These are phyloP conservation scores for Tritrichomonas musculus DNA, from an alignment of 208 protist species.

Conservation along the genomic window DNA sequence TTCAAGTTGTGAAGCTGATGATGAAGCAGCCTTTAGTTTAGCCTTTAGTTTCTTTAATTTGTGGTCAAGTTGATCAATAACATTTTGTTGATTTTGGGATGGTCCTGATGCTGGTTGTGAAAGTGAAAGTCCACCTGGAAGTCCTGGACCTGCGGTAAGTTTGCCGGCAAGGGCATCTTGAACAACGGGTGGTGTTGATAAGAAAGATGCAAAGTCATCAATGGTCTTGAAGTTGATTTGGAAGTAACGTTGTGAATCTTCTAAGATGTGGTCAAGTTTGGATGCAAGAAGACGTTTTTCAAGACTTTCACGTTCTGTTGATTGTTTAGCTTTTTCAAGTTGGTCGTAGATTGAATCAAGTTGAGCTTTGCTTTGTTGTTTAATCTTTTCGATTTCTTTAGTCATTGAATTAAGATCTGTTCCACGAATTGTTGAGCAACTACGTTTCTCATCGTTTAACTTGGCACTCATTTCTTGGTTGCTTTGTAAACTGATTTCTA, in stretches of 20 bases:
- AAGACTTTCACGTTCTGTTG: neutral
- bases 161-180: too few relatives aligned
- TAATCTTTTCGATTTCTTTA: neutral
- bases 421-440: neutral
- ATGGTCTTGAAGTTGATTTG: neutral
- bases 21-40: too few relatives aligned
- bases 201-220: neutral
- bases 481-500: neutral
- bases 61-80: too few relatives aligned
- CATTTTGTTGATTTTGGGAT: too few relatives aligned
- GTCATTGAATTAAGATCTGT: neutral
- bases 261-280: neutral
- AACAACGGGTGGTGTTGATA: neutral
- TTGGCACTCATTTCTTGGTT: neutral
- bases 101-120: too few relatives aligned
- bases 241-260: conserved; percentile 10
- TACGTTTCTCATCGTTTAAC: neutral
- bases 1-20: too few relatives aligned
- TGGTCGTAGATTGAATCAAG: neutral
- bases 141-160: too few relatives aligned
- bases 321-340: neutral
- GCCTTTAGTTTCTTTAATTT: too few relatives aligned
- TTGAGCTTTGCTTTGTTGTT: neutral
- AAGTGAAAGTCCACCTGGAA: too few relatives aligned
- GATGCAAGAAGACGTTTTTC: neutral